A percentile compares a stretch with the other conserved stretches of the same genome.
phyloP scores from a whole-genome alignment of 768 basidiomycete genomes.

The Wakefieldia striispora region DNA sequence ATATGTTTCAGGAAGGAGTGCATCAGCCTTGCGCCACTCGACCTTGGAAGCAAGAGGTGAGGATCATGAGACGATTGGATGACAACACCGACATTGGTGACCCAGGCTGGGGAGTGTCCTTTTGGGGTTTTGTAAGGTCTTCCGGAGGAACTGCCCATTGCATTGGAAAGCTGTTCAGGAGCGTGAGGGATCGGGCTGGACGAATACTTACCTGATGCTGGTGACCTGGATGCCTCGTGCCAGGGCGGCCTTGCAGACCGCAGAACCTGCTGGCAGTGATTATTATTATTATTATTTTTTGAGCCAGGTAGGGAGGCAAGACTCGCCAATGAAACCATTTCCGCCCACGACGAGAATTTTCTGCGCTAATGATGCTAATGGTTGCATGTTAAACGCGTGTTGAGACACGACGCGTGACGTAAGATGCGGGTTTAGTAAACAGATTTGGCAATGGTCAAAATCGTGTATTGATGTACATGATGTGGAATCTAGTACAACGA shows the following conservation, averaged over 20 bases:
- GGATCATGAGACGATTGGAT: slow-evolving; percentile 1
- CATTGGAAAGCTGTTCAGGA: not conserved
- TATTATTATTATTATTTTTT: not conserved
- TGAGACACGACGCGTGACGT: not conserved
- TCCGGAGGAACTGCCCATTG: slow-evolving; percentile 72
- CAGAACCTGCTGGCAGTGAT: slow-evolving; percentile 67
- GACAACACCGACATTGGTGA: slow-evolving; percentile 52
- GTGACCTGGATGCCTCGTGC: slow-evolving; percentile 82
- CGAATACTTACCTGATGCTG: slow-evolving; percentile 68
- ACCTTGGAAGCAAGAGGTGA: slow-evolving; percentile 51
- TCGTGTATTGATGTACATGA: slow-evolving; percentile 1
- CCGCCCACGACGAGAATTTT: slow-evolving; percentile 95
- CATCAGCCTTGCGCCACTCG: slow-evolving; percentile 83
- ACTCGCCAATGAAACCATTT: slow-evolving; percentile 91
- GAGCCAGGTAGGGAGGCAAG: not conserved
- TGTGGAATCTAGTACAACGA: not conserved
- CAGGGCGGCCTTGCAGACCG: slow-evolving; percentile 87
- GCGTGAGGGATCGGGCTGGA: not conserved
- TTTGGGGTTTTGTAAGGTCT: slow-evolving; percentile 83
- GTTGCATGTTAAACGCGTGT: slow-evolving; percentile 11
- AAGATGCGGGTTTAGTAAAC: not conserved
- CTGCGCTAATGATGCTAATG: slow-evolving; percentile 37
- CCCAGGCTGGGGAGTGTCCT: slow-evolving; percentile 89
- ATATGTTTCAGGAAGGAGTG: slow-evolving; percentile 75
- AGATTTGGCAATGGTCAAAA: too few relatives aligned